Base-by-base conservation (phyloP, 1,284 basidiomycete species). In the Fomitopsis palustris region DNA sequence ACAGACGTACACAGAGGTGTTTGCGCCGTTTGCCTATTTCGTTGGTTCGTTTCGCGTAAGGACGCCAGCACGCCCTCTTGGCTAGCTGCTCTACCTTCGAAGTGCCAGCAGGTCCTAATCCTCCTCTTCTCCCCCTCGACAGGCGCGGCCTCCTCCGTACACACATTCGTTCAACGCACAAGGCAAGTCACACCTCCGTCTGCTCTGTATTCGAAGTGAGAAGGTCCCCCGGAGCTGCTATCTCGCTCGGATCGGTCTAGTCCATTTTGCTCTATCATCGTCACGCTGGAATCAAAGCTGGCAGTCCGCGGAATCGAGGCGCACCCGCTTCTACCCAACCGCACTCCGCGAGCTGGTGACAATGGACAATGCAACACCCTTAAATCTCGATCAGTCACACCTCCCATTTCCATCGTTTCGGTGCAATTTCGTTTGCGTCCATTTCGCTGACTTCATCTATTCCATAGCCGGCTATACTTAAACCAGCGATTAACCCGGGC, bases 141-240 rank as follows among this genome's bases (percentile, higher is more conserved):
- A 86, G 84, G 84, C 77, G 79, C 85, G 84, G 83, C 85, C 83
- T 84, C 84, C 85, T 87, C 83, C 84, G 83, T 78, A 70, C 71
- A 73, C 70, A 81, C 84, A 74, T 70, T 88, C 85, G 64, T 84
- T 86, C 61, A 75, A 71, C 68, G 69, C 65, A 65, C 73, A 76
- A 81, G 80, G 85, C 84, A 64, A 60, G 72, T 70, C 45, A 9
- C 43, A 27, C 25, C 25, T 47, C 45, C 21, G 12, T 29, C 10
- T 17, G n/a, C 29, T 51, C 55, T 12, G 19, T 53, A 16, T 37
- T 37, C 35, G 31, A 10, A 3, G 10, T 16, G 10, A 52, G n/a
- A 43, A 52, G 21, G 19, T 19, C n/a, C 43, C 54, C 54, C 14
- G 19, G 16, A 17, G 1, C 41, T 25, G 29, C 42, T 54, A 31